Evolutionary conservation across 2,329 filamentous ascomycete genomes (phyloP).

Genomic region (Claviceps sp.): DNA sequence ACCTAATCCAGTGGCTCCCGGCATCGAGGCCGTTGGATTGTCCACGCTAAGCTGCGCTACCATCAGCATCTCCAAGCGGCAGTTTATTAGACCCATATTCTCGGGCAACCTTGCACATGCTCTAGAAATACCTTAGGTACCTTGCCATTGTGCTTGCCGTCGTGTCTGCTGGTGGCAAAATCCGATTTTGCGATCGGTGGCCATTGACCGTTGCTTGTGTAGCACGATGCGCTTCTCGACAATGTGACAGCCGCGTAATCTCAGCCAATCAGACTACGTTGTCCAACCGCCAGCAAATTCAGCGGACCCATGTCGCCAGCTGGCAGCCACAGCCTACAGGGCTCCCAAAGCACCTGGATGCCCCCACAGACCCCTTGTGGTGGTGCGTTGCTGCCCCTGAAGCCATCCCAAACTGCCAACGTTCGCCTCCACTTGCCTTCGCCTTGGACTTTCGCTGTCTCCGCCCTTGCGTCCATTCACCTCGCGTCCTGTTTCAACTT

Average conservation of each 20-base stretch:
- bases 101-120: no score
- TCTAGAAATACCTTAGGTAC: no score
- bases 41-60: no score
- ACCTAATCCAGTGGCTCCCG: no score
- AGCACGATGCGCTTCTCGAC: background rate
- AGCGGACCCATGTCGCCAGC: conserved; percentile 10
- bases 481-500: conserved; percentile 2
- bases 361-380: no score
- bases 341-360: no score
- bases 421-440: conserved; percentile 5
- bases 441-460: conserved; percentile 4
- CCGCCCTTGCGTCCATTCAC: conserved; percentile 5
- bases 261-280: conserved; percentile 1
- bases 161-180: no score
- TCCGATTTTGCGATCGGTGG: background rate
- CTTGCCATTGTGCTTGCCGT: no score
- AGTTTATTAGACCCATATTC: no score
- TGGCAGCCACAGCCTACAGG: background rate
- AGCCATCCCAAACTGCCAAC: conserved; percentile 8
- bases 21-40: no score
- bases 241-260: background rate
- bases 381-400: conserved; percentile 18
- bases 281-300: conserved; percentile 3
- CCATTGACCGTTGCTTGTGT: background rate
- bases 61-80: no score